Percentiles rank a stretch among this genome's conserved stretches.
Conservation (phyloP, 129 eudicot genomes). For the Saposhnikovia divaricata region DNA sequence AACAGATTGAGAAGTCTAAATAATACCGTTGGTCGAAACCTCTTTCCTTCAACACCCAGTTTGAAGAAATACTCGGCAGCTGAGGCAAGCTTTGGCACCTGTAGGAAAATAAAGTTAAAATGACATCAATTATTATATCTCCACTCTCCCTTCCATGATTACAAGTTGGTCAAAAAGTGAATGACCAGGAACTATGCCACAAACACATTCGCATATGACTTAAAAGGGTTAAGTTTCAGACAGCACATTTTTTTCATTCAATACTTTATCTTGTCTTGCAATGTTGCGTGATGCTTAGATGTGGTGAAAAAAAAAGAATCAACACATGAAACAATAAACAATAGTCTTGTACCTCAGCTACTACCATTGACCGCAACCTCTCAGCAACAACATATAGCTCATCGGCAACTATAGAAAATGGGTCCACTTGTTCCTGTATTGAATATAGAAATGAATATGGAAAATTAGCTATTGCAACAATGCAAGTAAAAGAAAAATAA, state of each 20-base stretch:
- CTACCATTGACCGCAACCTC: slow-evolving; percentile 80
- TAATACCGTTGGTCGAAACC: slow-evolving; percentile 84
- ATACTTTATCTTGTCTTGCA: background rate
- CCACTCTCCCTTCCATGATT: slow-evolving; percentile 6
- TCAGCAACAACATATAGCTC: slow-evolving; percentile 67
- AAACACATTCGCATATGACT: background rate
- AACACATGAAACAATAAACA: background rate
- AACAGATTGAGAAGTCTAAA: slow-evolving; percentile 1
- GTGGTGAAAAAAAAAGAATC: background rate
- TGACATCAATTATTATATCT: background rate
- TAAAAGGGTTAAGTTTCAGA: background rate
- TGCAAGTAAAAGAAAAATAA: background rate
- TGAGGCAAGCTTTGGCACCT: slow-evolving; percentile 97
- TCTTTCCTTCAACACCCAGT: slow-evolving; percentile 90
- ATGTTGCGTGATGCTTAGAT: background rate
- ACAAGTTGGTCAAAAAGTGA: background rate
- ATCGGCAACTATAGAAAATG: slow-evolving; percentile 91
- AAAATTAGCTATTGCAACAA: slow-evolving; percentile 5
- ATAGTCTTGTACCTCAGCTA: slow-evolving; percentile 52
- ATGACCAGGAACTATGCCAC: background rate
- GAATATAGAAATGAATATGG: background rate
- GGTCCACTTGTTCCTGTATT: slow-evolving; percentile 70
- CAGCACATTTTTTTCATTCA: background rate
- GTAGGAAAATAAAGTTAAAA: slow-evolving; percentile 10
- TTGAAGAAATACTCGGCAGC: slow-evolving; percentile 95